Evolutionary conservation across 2,329 filamentous ascomycete species (phyloP), one percentile per base, ranked within the genome.

Genomic region (Raffaelea ambrosiae): DNA sequence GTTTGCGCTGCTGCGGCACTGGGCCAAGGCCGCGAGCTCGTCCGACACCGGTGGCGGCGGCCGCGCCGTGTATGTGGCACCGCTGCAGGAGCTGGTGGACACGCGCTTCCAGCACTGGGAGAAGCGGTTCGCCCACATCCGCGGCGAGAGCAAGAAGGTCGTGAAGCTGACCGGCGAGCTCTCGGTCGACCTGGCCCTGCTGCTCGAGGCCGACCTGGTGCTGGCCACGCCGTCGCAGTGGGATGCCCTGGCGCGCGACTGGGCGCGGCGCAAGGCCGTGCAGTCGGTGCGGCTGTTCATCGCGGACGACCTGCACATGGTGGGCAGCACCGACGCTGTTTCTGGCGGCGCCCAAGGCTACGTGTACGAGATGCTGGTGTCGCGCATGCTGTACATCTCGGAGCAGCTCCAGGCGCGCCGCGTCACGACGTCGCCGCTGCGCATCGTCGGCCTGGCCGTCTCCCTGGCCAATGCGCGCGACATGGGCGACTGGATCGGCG

Each of bases 401-500:
- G 84, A 88, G 1, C 88, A 96, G 63, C 84, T 88, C 0, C 86
- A 95, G 63, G 81, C 84, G 39, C 80, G 69, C 83, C 93, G 46
- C 47, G 90, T 88, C 2, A 5, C 29, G 11, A 84, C 87, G 0
- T 7, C 85, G 36, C 81, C 85, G 10, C 77, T 97, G 70, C 83
- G 93, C 45, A 91, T 97, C 42, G 70, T 98, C 47, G 93, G 89
- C 2, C 69, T 98, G 51, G 90, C 88, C 61, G 93, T 96, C 23
- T 94, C 93, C 21, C 74, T 98, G 20, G 84, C 93, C 5, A 97
- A 96, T 62, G 90, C 91, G 44, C 81, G 89, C 50, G 93, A 98
- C 59, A 79, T 98, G 58, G 91, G 91, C 45, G 93, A 96, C 67
- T 98, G 93, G 93, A 89, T 98, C 56, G 93, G 94, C 55, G 93